phyloP scores from a whole-genome alignment of 768 basidiomycete species.

The Sistotremastrum niveocremeum region DNA sequence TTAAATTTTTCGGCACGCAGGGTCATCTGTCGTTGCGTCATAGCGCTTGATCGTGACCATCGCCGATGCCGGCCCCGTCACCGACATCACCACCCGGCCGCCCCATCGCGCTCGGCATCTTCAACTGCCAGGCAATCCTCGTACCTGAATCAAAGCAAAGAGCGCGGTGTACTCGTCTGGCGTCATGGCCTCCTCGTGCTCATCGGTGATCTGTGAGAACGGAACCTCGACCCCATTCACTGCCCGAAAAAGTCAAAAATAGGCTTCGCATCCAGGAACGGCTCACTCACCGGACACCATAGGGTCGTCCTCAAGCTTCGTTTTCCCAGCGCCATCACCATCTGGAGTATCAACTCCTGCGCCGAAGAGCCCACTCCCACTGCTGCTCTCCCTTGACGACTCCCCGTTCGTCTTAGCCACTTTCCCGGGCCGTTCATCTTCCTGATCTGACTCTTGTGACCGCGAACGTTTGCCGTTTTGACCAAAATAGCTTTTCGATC shows the following conservation, averaged over 20 bases:
- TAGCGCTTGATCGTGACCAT: too few relatives aligned
- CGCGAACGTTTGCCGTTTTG: constrained; percentile 67
- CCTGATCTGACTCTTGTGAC: constrained; percentile 31
- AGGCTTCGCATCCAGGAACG: background rate
- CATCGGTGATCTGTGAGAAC: constrained; percentile 77
- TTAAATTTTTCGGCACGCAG: too few relatives aligned
- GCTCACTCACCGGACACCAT: constrained; percentile 47
- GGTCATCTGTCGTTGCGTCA: too few relatives aligned
- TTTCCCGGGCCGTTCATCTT: constrained; percentile 11
- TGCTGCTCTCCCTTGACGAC: constrained; percentile 2
- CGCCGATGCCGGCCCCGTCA: too few relatives aligned
- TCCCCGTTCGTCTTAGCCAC: constrained; percentile 6
- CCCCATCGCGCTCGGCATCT: too few relatives aligned
- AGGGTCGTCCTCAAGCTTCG: constrained; percentile 36
- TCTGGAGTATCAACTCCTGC: constrained; percentile 6
- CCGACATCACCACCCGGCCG: too few relatives aligned
- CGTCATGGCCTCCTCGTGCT: constrained; percentile 86
- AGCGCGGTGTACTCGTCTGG: constrained; percentile 82
- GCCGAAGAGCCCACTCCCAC: constrained; percentile 4
- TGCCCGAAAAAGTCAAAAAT: constrained; percentile 15
- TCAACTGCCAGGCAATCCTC: constrained; percentile 1
- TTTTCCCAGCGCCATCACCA: constrained; percentile 2
- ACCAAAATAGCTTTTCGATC: constrained; percentile 55
- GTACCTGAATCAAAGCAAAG: constrained; percentile 54
- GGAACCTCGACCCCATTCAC: constrained; percentile 66